These are phyloP conservation scores for Tolypocladium pustulatum DNA, from an alignment of 2,329 filamentous ascomycete species.

Conservation along the genomic window DNA sequence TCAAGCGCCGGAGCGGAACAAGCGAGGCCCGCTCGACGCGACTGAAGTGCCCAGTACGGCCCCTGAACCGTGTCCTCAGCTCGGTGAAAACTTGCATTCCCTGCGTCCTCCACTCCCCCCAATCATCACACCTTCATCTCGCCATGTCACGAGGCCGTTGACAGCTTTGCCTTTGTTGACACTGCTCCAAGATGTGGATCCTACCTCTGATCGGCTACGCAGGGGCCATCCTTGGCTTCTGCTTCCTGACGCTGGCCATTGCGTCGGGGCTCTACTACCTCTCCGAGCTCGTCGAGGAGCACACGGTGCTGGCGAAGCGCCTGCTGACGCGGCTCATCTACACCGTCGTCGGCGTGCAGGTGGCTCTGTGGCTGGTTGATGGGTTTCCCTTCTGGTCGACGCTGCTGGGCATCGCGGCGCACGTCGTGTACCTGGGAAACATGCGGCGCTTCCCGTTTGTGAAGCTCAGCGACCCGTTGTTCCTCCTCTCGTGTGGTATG, in stretches of 20 bases:
- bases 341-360: slow-evolving; percentile 62
- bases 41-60: neutral
- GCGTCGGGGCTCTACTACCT: slow-evolving; percentile 98
- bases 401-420: slow-evolving; percentile 65
- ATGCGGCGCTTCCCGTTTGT: slow-evolving; percentile 67
- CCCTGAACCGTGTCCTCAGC: neutral
- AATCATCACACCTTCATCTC: neutral
- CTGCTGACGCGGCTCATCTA: slow-evolving; percentile 83
- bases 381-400: slow-evolving; percentile 72
- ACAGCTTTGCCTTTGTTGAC: slow-evolving; percentile 3
- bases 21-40: neutral
- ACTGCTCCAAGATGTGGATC: slow-evolving; percentile 68
- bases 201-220: slow-evolving; percentile 83
- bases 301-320: slow-evolving; percentile 84
- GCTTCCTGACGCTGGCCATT: slow-evolving; percentile 89
- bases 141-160: slow-evolving; percentile 4
- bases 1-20: slow-evolving; percentile 2
- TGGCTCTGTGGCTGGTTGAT: slow-evolving; percentile 69
- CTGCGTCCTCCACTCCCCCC: neutral
- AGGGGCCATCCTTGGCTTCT: slow-evolving; percentile 80
- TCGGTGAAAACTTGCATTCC: neutral
- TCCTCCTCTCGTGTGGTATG: slow-evolving; percentile 72
- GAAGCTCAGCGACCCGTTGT: slow-evolving; percentile 77
- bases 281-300: slow-evolving; percentile 94
- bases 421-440: slow-evolving; percentile 82